These are phyloP conservation scores for Oryza longistaminata DNA, from an alignment of 176 grass and related monocot genomes.

Conservation along the genomic window DNA sequence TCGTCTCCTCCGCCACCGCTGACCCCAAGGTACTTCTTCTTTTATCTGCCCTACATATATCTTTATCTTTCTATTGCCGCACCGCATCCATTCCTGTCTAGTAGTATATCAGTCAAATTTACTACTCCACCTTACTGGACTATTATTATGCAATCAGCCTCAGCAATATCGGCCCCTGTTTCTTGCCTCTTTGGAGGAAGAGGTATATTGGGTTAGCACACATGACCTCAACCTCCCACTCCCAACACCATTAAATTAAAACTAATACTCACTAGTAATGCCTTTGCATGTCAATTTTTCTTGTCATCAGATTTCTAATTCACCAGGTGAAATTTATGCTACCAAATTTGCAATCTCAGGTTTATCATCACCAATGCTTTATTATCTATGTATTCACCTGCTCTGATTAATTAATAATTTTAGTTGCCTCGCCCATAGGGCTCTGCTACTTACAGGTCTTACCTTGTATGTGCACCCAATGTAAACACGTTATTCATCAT, in stretches of 20 bases:
- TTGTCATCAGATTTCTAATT: background rate
- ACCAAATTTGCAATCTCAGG: background rate
- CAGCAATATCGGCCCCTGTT: background rate
- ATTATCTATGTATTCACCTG: background rate
- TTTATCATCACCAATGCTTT: background rate
- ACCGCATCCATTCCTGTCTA: background rate
- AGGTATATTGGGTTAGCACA: too few relatives aligned
- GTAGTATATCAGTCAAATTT: background rate
- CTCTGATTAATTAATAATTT: background rate
- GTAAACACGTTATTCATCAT: background rate
- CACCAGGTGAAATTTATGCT: background rate
- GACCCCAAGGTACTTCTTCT: constrained; percentile 52
- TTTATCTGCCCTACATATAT: background rate
- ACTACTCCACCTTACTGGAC: background rate
- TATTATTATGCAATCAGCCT: background rate
- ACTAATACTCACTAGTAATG: too few relatives aligned
- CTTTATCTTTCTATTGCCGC: background rate
- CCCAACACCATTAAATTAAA: too few relatives aligned
- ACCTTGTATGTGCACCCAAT: background rate
- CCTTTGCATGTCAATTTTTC: too few relatives aligned
- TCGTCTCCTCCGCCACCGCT: constrained; percentile 55
- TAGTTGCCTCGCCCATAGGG: background rate
- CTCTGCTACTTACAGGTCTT: background rate
- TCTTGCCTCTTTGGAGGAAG: background rate
- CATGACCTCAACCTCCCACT: too few relatives aligned